Evolutionary conservation across 768 basidiomycete genomes (phyloP), one percentile per base, ranked within the genome.

Genomic region (Albatrellus ellisii): DNA sequence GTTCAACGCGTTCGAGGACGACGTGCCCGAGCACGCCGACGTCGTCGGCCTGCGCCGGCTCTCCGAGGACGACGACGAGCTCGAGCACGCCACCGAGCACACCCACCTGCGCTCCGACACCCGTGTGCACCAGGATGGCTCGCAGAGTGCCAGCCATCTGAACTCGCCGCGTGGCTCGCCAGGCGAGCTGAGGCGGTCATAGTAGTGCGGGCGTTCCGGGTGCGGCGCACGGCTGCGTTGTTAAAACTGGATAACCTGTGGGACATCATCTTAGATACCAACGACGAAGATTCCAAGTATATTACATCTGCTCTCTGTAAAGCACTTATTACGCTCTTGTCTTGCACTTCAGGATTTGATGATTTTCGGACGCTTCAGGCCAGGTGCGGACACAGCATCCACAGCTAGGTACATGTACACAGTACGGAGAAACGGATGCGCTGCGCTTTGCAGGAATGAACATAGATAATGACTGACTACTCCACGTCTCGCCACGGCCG

Each of bases 1-100:
- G 20, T 91, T 89, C 61, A 77, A 71, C 56, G 70, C 86, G 10
- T 89, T 83, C 51, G 85, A 80, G 42, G 76, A 70, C 37, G 26
- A 39, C 9, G 47, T 29, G 25, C 48, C 14, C 18, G 52, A 35
- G 31, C 50, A 36, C 22, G 43, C 53, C 54, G 64, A 70, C 38
- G 59, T 58, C 42, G 65, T 82, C 32, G 77, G 77, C 10, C 54
- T 92, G 36, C 66, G 72, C 10, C 66, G 68, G 46, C 61, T 92
- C 40, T 62, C 68, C 28, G 88, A 90, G 63, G 71, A 67, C 31
- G 79, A 77, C 37, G 67, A 67, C 26, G 70, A 58, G 47, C 46
- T 67, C 15, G 62, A 61, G 33, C 67, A 67, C 42, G 62, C 63
- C 38, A 69, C 68, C 46, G 62, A 62, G 52, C 35, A 21, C 20